A percentile compares a stretch with the other conserved stretches of the same genome.
These are phyloP conservation scores for Lyophyllum atratum DNA, from an alignment of 768 basidiomycete genomes.

Conservation along the genomic window DNA sequence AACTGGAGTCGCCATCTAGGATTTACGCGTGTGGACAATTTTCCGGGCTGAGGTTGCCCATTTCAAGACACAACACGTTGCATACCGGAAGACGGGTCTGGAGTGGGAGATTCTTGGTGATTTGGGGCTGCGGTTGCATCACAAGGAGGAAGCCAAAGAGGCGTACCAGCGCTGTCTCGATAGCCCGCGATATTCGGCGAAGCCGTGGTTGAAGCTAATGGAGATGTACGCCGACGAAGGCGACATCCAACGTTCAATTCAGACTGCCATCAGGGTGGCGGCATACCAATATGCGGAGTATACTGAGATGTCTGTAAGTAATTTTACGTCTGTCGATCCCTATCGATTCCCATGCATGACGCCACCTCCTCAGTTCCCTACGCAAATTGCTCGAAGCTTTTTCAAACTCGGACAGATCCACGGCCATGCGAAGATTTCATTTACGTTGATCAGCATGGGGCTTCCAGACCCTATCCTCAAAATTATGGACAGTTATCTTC, in stretches of 20 bases:
- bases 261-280: conserved; percentile 90
- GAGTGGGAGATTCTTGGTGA: conserved; percentile 99
- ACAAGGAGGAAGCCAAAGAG: conserved; percentile 98
- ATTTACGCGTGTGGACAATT: conserved; percentile 97
- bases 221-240: conserved; percentile 98
- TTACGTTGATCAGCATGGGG: conserved; percentile 92
- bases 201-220: conserved; percentile 92
- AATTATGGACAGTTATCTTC: conserved; percentile 91
- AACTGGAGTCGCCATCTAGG: conserved; percentile 46
- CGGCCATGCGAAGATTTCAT: conserved; percentile 92
- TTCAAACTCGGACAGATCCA: conserved; percentile 94
- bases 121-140: conserved; percentile 88
- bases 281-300: conserved; percentile 93
- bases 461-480: conserved; percentile 87
- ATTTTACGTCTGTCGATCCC: conserved; percentile 2
- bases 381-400: conserved; percentile 84
- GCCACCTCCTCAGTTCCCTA: conserved; percentile 69
- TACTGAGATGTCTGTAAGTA: conserved; percentile 81
- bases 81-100: conserved; percentile 93
- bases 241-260: conserved; percentile 87
- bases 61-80: conserved; percentile 98
- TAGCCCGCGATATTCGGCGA: conserved; percentile 78
- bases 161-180: conserved; percentile 96
- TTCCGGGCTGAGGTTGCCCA: conserved; percentile 98
- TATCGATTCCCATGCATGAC: background rate